Evolutionary conservation across 2,329 filamentous ascomycete genomes (phyloP).

Genomic region (Pseudofabraea citricarpa): DNA sequence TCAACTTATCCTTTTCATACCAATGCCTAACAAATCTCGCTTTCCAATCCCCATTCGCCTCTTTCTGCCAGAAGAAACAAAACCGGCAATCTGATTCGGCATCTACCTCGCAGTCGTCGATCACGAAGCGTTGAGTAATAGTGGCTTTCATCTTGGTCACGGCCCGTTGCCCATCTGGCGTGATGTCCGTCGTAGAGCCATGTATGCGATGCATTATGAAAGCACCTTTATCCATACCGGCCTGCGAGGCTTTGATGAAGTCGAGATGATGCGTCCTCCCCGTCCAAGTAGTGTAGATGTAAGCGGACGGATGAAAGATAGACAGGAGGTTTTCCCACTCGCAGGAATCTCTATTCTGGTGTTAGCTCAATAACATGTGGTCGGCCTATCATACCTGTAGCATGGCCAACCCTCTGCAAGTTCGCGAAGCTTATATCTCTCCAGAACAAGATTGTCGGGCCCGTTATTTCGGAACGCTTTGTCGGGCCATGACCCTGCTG

Average conservation of each 20-base stretch:
- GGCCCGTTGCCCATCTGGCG: slow-evolving; percentile 31
- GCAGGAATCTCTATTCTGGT: slow-evolving; percentile 35
- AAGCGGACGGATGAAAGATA: slow-evolving; percentile 43
- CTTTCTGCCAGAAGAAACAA: slow-evolving; percentile 35
- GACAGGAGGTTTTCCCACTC: slow-evolving; percentile 48
- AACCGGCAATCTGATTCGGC: slow-evolving; percentile 43
- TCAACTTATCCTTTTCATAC: slow-evolving; percentile 49
- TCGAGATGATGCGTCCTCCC: slow-evolving; percentile 35
- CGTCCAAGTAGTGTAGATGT: slow-evolving; percentile 47
- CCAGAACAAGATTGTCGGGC: slow-evolving; percentile 36
- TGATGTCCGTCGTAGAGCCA: slow-evolving; percentile 38
- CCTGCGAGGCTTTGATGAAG: slow-evolving; percentile 34
- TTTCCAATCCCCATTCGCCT: slow-evolving; percentile 31
- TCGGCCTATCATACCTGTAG: neutral
- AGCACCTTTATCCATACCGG: slow-evolving; percentile 35
- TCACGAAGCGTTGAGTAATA: slow-evolving; percentile 42
- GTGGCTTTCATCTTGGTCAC: slow-evolving; percentile 47
- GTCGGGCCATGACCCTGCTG: slow-evolving; percentile 30
- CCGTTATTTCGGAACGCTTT: slow-evolving; percentile 42
- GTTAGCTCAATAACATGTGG: neutral
- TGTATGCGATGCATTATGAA: slow-evolving; percentile 41
- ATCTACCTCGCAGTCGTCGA: slow-evolving; percentile 38
- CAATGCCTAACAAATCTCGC: slow-evolving; percentile 41
- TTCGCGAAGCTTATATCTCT: slow-evolving; percentile 42
- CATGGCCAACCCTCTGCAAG: slow-evolving; percentile 28